Percentiles rank a stretch among this genome's conserved stretches.
These are phyloP conservation scores for Kwoniella pini DNA, from an alignment of 768 basidiomycete genomes.

Conservation along the genomic window DNA sequence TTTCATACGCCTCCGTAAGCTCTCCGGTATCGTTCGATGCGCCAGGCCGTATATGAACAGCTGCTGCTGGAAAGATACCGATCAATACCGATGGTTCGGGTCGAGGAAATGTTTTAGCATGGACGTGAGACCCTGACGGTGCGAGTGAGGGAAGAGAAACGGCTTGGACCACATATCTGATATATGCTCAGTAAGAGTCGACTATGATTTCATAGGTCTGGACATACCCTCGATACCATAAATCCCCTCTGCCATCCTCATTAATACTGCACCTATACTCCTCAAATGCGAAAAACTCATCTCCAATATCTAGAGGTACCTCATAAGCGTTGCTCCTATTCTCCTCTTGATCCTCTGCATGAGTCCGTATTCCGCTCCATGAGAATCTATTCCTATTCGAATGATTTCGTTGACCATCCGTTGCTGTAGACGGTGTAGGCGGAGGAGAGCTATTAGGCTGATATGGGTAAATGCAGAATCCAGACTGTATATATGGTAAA, in stretches of 20 bases:
- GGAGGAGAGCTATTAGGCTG: slow-evolving; percentile 59
- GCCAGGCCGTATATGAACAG: slow-evolving; percentile 82
- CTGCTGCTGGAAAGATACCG: slow-evolving; percentile 88
- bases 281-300: slow-evolving; percentile 97
- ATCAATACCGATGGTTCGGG: slow-evolving; percentile 67
- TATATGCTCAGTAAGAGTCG: background rate
- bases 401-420: slow-evolving; percentile 15
- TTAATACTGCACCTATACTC: slow-evolving; percentile 69
- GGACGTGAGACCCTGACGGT: slow-evolving; percentile 4
- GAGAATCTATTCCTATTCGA: slow-evolving; percentile 28
- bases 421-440: slow-evolving; percentile 44
- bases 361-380: slow-evolving; percentile 27
- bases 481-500: slow-evolving; percentile 76
- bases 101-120: slow-evolving; percentile 17
- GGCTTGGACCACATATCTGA: slow-evolving; percentile 71
- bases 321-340: slow-evolving; percentile 38
- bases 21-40: slow-evolving; percentile 83
- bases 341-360: slow-evolving; percentile 6
- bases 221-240: slow-evolving; percentile 93
- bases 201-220: slow-evolving; percentile 6
- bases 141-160: slow-evolving; percentile 19
- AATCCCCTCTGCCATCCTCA: slow-evolving; percentile 65
- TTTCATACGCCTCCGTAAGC: slow-evolving; percentile 71
- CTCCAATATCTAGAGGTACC: slow-evolving; percentile 79
- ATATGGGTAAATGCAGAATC: slow-evolving; percentile 84